Evolutionary conservation across 148 eudicot species (phyloP), one percentile per base, ranked within the genome.

Genomic region (Persicaria tinctoria): DNA sequence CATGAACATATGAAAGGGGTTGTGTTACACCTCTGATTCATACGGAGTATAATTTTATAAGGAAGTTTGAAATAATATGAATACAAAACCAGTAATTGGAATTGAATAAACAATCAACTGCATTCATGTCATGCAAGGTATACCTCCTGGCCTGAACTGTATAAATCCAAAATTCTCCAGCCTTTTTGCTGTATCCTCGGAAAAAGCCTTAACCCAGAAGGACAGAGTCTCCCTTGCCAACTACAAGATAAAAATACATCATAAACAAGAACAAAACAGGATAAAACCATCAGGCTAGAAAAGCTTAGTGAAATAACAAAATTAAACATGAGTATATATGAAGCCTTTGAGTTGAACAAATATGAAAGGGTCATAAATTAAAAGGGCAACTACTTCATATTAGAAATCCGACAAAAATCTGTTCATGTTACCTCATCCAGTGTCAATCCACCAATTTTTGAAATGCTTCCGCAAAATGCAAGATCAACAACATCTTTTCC

Each of bases 61-160:
- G n/a, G 4, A 66, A 66, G 3, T 41, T 27, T 63, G 23, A 63
- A 8, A 10, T 63, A 63, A 8, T 11, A 27, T 27, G 16, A 63
- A 23, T 23, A 23, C 9, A 23, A 60, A 66, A 64, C 17, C 70
- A 64, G 70, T 13, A 64, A 17, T 64, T 14, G 6, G 47, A 66
- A 66, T 1, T 10, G 14, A 32, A 11, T 66, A 32, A 32, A 66
- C 32, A 32, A 66, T 32, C 17, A 74, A 55, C 76, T 75, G 46
- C 11, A 62, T 48, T 63, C 18, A 46, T 75, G 55, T 44, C 76
- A 60, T 48, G 49, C 46, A 78, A 75, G 73, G 51, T 20, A 75
- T 92, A 95, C 99, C 99, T 92, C 99, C 99, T 41, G 96, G 97
- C 80, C 99, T 87, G 79, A 92, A 85, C 80, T 95, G 99, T 82